Evolutionary conservation across 331 rosid genomes (phyloP), one percentile per base, ranked within the genome.

Genomic region (Dryas integrifolia): DNA sequence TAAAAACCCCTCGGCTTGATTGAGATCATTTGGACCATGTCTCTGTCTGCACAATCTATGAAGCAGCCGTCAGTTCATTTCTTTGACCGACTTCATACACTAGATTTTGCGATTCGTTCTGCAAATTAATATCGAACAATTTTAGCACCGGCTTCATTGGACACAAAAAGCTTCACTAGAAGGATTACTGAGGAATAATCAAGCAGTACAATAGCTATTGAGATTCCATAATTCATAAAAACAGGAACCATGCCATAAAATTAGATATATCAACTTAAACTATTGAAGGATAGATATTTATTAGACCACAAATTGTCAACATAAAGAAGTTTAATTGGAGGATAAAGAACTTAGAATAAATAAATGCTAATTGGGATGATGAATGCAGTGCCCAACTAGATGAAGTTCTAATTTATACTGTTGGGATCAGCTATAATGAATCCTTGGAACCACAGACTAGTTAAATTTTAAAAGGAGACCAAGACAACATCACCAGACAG

Each of bases 21-120:
- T 81, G 80, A 80, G 61, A 68, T 44, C 52, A 74, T 62, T 72
- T 65, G 77, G 75, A 79, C 69, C 69, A 59, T 57, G n/a, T 68
- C 52, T 71, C 68, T 21, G 35, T 57, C 77, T 43, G 30, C 81
- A 41, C 72, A 75, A 43, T 82, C 92, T 89, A 92, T 47, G 88
- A 89, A 58, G 63, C 45, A 50, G 96, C 92, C 76, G 80, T 78
- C 70, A 72, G 51, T 55, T 56, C 60, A 58, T 81, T 83, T 75
- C 61, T 70, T 15, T 7, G 41, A 4, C 63, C 79, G 67, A 12
- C 80, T 72, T 53, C 62, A 59, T 55, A 59, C 56, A 53, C 64
- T 6, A 52, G 62, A 41, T 79, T 43, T 58, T 43, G 62, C 8
- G 58, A 62, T 69, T 71, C 65, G 56, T 18, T 83, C 96, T 91